Conservation (phyloP, 75 land plant genomes). For the Selaginella moellendorffii region DNA sequence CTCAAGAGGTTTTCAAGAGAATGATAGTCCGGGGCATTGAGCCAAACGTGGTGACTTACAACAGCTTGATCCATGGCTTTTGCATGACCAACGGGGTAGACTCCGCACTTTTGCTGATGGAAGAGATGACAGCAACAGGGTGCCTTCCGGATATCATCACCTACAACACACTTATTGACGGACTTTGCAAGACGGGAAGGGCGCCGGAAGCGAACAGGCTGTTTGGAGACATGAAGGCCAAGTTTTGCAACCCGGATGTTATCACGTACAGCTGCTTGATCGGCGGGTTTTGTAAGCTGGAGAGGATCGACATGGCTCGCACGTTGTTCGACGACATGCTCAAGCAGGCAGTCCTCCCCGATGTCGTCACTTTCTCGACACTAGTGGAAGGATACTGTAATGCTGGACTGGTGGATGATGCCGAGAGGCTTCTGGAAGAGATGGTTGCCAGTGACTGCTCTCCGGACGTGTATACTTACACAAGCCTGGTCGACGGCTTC, state of each 20-base stretch:
- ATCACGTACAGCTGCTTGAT: constrained; percentile 4
- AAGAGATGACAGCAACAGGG: not conserved
- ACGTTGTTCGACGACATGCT: not conserved
- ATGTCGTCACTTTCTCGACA: not conserved
- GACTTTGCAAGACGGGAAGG: not conserved
- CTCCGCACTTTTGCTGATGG: not conserved
- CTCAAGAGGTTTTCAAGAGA: not conserved
- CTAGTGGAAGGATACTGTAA: not conserved
- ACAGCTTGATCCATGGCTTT: not conserved
- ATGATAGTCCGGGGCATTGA: not conserved
- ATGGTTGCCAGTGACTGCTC: not conserved
- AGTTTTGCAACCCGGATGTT: not conserved
- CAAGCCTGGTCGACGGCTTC: not conserved
- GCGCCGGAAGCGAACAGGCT: not conserved
- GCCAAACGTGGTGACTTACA: not conserved
- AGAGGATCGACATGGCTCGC: not conserved
- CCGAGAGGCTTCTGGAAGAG: not conserved
- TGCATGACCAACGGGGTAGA: not conserved
- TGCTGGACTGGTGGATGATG: constrained; percentile 13
- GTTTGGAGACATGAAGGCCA: not conserved
- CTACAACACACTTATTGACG: not conserved
- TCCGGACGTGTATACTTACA: not conserved
- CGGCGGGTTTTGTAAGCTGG: constrained; percentile 4
- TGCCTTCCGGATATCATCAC: not conserved
- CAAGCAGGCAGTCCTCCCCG: not conserved